These are phyloP conservation scores for Alliaria petiolata DNA, from an alignment of 345 rosid genomes.

Conservation along the genomic window DNA sequence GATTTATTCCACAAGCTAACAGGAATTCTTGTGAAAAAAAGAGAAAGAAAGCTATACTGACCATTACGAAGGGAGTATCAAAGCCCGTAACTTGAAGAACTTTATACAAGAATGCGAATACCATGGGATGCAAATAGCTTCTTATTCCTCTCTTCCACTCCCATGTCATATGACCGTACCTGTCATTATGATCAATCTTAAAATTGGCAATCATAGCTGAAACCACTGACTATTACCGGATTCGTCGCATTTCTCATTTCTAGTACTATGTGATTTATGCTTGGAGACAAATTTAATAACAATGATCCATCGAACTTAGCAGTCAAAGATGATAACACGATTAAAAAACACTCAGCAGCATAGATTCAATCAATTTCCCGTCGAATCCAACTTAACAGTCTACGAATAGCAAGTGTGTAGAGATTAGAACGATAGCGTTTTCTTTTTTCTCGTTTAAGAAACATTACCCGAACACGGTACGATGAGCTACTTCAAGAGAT, in stretches of 20 bases:
- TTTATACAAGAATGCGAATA: constrained; percentile 66
- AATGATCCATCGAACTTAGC: neutral
- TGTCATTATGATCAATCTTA: constrained; percentile 20
- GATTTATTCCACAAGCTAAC: too few species aligned
- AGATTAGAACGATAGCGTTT: neutral
- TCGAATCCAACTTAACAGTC: neutral
- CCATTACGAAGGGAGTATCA: constrained; percentile 77
- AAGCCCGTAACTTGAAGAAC: constrained; percentile 58
- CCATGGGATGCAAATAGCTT: constrained; percentile 87
- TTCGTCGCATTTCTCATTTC: neutral
- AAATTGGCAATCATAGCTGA: neutral
- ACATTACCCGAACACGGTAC: constrained; percentile 70
- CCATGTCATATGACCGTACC: constrained; percentile 96
- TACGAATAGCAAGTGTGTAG: neutral
- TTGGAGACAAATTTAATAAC: too few species aligned
- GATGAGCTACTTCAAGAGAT: constrained; percentile 82
- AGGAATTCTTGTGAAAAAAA: neutral
- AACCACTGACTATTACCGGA: neutral
- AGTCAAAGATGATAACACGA: neutral
- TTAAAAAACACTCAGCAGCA: neutral
- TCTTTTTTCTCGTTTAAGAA: neutral
- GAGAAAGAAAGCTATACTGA: constrained; percentile 22
- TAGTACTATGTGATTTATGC: too few species aligned
- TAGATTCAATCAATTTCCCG: neutral
- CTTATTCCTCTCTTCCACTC: constrained; percentile 90